Base-by-base conservation (phyloP, 2,329 filamentous ascomycete genomes). In the Nigrograna mackinnonii region DNA sequence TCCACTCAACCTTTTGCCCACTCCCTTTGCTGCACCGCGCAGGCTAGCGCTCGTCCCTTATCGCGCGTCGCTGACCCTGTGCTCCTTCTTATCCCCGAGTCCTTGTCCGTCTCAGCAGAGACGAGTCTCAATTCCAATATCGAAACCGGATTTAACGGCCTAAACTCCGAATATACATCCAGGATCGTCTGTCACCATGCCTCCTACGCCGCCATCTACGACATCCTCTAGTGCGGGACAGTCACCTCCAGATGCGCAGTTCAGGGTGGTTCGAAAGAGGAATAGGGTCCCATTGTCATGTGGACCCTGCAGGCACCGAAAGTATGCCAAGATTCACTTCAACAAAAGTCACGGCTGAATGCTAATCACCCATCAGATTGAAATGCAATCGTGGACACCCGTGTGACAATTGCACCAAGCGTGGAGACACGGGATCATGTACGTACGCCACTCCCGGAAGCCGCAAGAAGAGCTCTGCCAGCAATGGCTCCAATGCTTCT, bases 341-440 rank as follows among this genome's bases (percentile, higher is more conserved):
- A 34, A 22, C n/a, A 33, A 17, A 9, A 3, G 16, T 33, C 11
- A 33, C 11, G n/a, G n/a, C 20, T 34, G 22, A 31, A 41, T 36
- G 43, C 55, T 65, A 41, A 66, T 50, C 37, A 20, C 37, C 34
- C n/a, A n/a, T 45, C 49, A 83, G 79, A 60, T 81, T 94, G 70
- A 96, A 96, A 82, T 97, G 92, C 75, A 95, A 97, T 69, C 85
- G 94, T 62, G 84, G 82, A 49, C 83, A 91, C 53, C 92, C 92
- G 42, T 97, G 91, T 73, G 90, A 94, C 72, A 97, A 97, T 66
- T 97, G 92, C 69, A 84, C 89, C 45, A 96, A 95, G 73, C 86
- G 91, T 58, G 89, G 84, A 53, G 89, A 91, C 68, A 85, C 86
- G 12, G 73, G 79, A 41, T 87, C 89, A 43, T 97, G 92, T 73